A percentile compares a stretch with the other conserved stretches of the same genome.
phyloP scores from a whole-genome alignment of 495 filamentous ascomycete species.

The Lasiosphaeriaceae sp. region DNA sequence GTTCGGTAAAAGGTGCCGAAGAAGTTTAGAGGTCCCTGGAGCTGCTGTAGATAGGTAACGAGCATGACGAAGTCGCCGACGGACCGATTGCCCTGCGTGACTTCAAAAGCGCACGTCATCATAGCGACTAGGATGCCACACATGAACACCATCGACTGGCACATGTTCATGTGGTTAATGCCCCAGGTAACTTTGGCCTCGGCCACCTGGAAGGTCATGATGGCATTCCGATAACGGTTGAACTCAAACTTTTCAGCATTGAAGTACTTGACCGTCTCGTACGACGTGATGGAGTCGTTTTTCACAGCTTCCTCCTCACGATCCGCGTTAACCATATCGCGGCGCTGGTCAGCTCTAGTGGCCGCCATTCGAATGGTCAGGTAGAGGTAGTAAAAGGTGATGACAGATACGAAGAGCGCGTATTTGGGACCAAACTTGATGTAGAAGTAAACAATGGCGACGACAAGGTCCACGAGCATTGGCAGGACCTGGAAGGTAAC shows the following conservation, averaged over 20 bases:
- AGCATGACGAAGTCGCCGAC: conserved; percentile 80
- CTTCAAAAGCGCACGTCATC: conserved; percentile 70
- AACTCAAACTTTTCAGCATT: conserved; percentile 95
- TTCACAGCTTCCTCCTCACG: conserved; percentile 96
- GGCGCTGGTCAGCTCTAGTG: conserved; percentile 82
- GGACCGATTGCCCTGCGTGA: conserved; percentile 62
- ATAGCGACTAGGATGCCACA: conserved; percentile 77
- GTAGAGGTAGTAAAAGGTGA: conserved; percentile 96
- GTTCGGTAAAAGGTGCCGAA: conserved; percentile 97
- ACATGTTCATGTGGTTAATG: conserved; percentile 88
- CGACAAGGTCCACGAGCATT: conserved; percentile 85
- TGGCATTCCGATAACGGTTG: conserved; percentile 73
- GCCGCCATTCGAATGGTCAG: conserved; percentile 93
- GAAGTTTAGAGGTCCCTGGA: conserved; percentile 93
- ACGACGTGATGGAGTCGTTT: conserved; percentile 96
- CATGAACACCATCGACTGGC: conserved; percentile 92
- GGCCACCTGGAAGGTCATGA: conserved; percentile 75
- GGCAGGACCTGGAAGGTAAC: conserved; percentile 93
- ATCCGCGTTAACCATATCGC: conserved; percentile 90
- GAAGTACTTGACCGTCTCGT: conserved; percentile 99
- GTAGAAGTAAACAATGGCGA: conserved; percentile 85
- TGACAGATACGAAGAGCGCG: conserved; percentile 82
- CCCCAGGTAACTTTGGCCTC: conserved; percentile 87
- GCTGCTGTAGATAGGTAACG: conserved; percentile 86
- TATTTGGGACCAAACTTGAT: conserved; percentile 80